Evolutionary conservation across 768 basidiomycete genomes (phyloP), one percentile per base, ranked within the genome.

Genomic region (Austroboletus eburneus): DNA sequence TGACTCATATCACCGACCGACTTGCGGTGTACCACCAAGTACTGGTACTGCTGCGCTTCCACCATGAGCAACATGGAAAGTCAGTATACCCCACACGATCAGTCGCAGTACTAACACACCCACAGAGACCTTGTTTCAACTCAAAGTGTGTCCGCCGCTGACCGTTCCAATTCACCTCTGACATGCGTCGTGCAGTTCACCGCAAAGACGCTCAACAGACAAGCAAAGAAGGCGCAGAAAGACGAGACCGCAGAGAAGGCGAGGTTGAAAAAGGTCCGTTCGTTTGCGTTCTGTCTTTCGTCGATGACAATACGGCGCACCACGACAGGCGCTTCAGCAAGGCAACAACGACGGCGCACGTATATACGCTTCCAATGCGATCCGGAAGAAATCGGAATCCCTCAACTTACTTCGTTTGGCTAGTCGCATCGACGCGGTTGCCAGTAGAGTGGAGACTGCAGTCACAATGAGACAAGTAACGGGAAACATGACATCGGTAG

Each of bases 381-480:
- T 99, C 62, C 79, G 96, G 40, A 99, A 99, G 83, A 98, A 98
- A 79, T 88, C 81, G 50, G 96, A 99, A 64, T 72, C 86, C 0
- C 71, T 99, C 57, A 98, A 97, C 68, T 75, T 99, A 7, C 80
- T 99, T 7, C 78, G 95, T 38, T 70, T 99, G 40, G 83, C 86
- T 1, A 93, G 91, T 60, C 79, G 94, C 22, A 89, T 98, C 67
- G 96, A 99, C 63, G 95, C 96, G 10, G 96, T 98, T 9, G 90
- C 95, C 3, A 93, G 91, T 59, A 74, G 95, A 21, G 94, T 99
- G 1, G 96, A 99, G 71, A 98, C 96, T 16, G 96, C 96, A 0
- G 93, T 98, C 35, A 97, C 95, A 45, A 97, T 99, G 91, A 81
- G 91, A 40, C 81, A 91, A 68, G 88, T 99, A 33, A 95, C 96